These are phyloP conservation scores for Gossypium anomalum DNA, from an alignment of 345 rosid species.

Conservation along the genomic window DNA sequence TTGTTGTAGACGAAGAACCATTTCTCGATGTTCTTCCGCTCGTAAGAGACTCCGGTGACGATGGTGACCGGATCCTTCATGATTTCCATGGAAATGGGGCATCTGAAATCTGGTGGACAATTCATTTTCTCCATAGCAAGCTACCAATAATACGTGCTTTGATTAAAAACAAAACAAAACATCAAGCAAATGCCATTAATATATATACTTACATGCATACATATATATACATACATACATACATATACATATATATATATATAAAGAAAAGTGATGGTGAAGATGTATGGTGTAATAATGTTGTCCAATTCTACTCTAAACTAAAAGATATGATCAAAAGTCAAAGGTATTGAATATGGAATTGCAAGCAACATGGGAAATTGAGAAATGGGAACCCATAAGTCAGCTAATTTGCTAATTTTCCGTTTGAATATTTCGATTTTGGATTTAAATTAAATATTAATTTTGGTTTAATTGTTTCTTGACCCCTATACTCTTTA, in stretches of 20 bases:
- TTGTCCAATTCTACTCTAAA: background rate
- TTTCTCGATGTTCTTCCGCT: conserved; percentile 5
- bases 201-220: background rate
- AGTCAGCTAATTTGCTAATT: background rate
- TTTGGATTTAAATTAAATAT: background rate
- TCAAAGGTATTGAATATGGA: background rate
- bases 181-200: background rate
- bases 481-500: no score
- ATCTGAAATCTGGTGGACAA: conserved; percentile 8
- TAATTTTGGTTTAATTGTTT: no score
- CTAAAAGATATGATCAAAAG: conserved; percentile 3
- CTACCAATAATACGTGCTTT: background rate
- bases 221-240: background rate
- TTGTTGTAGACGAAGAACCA: conserved; percentile 9
- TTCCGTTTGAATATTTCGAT: background rate
- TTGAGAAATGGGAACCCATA: background rate
- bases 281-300: background rate
- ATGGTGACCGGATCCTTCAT: conserved; percentile 11
- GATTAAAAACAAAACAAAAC: background rate
- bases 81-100: conserved; percentile 12
- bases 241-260: background rate
- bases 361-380: conserved; percentile 1
- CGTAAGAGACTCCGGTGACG: conserved; percentile 11
- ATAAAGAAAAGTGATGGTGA: background rate
- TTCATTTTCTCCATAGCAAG: background rate